Percentiles rank a stretch among this genome's conserved stretches.
These are phyloP conservation scores for Calocybe gambosa DNA, from an alignment of 1,284 basidiomycete genomes.

Conservation along the genomic window DNA sequence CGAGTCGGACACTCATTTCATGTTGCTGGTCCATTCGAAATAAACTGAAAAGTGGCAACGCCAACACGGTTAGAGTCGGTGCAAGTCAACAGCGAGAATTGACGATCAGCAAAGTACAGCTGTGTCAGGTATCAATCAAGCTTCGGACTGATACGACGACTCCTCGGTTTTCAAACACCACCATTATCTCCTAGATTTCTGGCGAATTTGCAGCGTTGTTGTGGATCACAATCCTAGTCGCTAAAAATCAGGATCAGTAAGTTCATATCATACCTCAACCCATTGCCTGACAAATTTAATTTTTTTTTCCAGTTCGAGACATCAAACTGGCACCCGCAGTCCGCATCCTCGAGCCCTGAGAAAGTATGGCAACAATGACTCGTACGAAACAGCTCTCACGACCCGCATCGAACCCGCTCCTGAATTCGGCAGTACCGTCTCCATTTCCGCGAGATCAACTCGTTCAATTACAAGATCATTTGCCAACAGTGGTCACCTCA, in stretches of 20 bases:
- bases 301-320: not conserved
- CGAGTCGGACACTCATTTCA: no score
- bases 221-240: no score
- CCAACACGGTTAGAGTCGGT: not conserved
- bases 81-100: not conserved
- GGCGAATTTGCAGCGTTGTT: no score
- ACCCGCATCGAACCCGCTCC: constrained; percentile 15
- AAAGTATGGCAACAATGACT: constrained; percentile 28
- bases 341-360: constrained; percentile 2
- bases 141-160: not conserved
- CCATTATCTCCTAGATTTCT: not conserved
- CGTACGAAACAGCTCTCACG: constrained; percentile 20
- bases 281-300: constrained; percentile 4
- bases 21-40: no score
- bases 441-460: constrained; percentile 28
- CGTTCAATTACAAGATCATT: constrained; percentile 11
- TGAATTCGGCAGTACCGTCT: constrained; percentile 23
- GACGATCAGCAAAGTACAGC: constrained; percentile 2
- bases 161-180: not conserved
- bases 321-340: not conserved
- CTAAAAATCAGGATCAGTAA: not conserved
- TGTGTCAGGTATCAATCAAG: constrained; percentile 9
- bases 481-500: not conserved
- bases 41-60: no score
- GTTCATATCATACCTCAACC: constrained; percentile 3